These are phyloP conservation scores for Phytopythium montanum DNA, from an alignment of 352 stramenopile species.

Conservation along the genomic window DNA sequence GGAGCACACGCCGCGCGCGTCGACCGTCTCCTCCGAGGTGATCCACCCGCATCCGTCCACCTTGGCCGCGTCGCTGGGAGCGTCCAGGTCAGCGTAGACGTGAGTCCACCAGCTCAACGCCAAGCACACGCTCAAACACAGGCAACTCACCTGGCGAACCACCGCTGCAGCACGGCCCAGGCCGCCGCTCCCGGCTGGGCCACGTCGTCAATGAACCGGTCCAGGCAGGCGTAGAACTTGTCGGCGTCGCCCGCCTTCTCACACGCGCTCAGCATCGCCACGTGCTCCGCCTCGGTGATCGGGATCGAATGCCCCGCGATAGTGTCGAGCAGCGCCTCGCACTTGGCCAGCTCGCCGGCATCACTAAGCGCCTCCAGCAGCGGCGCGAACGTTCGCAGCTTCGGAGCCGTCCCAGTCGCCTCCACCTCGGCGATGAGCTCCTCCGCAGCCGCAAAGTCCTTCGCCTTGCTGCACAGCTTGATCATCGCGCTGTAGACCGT, in stretches of 20 bases:
- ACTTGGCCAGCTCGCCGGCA: conserved; percentile 50
- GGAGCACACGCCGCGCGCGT: conserved; percentile 49
- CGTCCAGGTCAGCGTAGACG: not conserved
- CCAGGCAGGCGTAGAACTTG: conserved; percentile 55
- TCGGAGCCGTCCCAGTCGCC: conserved; percentile 38
- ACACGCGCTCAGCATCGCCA: conserved; percentile 52
- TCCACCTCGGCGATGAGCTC: conserved; percentile 53
- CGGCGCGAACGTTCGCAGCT: conserved; percentile 70
- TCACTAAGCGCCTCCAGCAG: conserved; percentile 60
- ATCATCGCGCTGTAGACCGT: conserved; percentile 71
- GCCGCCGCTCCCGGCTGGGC: conserved; percentile 34
- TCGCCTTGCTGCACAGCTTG: conserved; percentile 63
- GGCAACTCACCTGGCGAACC: conserved; percentile 59
- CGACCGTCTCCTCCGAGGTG: conserved; percentile 47
- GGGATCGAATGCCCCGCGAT: conserved; percentile 42
- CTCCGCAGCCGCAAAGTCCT: conserved; percentile 51
- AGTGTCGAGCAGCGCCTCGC: conserved; percentile 49
- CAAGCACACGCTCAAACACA: conserved; percentile 3
- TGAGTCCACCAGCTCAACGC: not conserved
- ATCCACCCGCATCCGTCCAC: conserved; percentile 59
- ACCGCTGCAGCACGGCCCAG: conserved; percentile 68
- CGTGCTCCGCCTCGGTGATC: conserved; percentile 59
- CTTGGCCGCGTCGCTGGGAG: conserved; percentile 49
- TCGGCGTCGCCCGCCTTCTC: conserved; percentile 26
- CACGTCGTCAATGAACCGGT: conserved; percentile 60